phyloP scores from a whole-genome alignment of 208 protist genomes.

The Leishmania martiniquensis region DNA sequence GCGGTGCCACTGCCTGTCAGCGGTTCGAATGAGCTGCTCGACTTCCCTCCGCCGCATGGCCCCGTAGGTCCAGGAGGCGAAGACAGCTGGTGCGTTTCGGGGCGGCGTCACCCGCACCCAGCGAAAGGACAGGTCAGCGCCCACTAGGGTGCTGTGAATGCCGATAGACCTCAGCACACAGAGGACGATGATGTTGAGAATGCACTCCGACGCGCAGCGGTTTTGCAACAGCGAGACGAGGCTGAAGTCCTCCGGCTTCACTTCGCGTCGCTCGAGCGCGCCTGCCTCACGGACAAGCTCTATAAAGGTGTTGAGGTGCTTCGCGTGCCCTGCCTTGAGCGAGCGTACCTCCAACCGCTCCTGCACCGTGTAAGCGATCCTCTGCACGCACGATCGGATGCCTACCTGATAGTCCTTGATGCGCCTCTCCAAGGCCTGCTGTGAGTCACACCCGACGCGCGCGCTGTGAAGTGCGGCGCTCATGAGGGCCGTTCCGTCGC shows the following conservation, averaged over 20 bases:
- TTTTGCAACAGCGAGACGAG: slow-evolving; percentile 32
- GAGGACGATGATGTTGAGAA: slow-evolving; percentile 55
- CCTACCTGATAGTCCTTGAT: slow-evolving; percentile 27
- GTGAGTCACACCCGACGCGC: slow-evolving; percentile 3
- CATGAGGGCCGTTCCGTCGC: slow-evolving; percentile 41
- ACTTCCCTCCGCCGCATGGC: slow-evolving; percentile 32
- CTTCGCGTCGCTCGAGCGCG: slow-evolving; percentile 32
- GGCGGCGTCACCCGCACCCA: slow-evolving; percentile 48
- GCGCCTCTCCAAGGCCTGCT: slow-evolving; percentile 8
- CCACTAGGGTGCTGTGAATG: slow-evolving; percentile 43
- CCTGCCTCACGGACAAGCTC: slow-evolving; percentile 19
- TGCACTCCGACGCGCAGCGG: slow-evolving; percentile 36
- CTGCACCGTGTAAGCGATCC: slow-evolving; percentile 15
- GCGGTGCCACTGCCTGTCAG: slow-evolving; percentile 37
- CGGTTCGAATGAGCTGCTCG: slow-evolving; percentile 23
- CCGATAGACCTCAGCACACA: slow-evolving; percentile 34
- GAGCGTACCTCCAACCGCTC: slow-evolving; percentile 10
- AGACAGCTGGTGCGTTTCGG: slow-evolving; percentile 25
- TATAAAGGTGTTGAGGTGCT: slow-evolving; percentile 22
- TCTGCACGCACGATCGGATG: slow-evolving; percentile 25
- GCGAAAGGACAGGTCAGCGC: slow-evolving; percentile 35
- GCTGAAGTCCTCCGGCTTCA: slow-evolving; percentile 45
- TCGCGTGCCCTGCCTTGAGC: slow-evolving; percentile 3
- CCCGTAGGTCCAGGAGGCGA: slow-evolving; percentile 44
- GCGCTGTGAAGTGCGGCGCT: slow-evolving; percentile 42